Conservation (phyloP, 2,329 filamentous ascomycete genomes). For the Lecanicillium sp. region DNA sequence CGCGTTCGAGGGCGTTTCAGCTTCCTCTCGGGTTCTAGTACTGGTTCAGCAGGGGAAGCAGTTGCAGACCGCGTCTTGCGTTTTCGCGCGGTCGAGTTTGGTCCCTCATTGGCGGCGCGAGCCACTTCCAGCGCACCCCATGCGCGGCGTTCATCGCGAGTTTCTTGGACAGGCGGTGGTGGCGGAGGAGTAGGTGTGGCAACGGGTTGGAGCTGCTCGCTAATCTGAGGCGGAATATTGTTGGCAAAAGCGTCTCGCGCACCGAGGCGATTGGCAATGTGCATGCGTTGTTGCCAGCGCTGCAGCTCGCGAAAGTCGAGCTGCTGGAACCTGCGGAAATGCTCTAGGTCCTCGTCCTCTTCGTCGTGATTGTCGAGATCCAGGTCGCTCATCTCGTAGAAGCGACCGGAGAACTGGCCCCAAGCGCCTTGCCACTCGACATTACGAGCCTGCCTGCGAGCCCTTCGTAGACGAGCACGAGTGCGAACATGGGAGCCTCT, state of each 20-base stretch:
- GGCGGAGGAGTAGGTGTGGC: slow-evolving; percentile 21
- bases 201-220: slow-evolving; percentile 49
- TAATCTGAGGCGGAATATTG: slow-evolving; percentile 47
- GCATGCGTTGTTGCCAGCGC: slow-evolving; percentile 76
- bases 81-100: slow-evolving; percentile 42
- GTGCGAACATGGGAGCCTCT: slow-evolving; percentile 40
- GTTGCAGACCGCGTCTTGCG: slow-evolving; percentile 65
- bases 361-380: slow-evolving; percentile 33
- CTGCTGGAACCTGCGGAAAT: slow-evolving; percentile 45
- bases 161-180: slow-evolving; percentile 54
- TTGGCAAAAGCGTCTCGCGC: slow-evolving; percentile 64
- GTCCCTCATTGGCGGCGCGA: slow-evolving; percentile 39
- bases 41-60: slow-evolving; percentile 59
- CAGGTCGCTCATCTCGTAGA: slow-evolving; percentile 48
- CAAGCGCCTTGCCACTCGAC: slow-evolving; percentile 87
- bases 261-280: slow-evolving; percentile 73
- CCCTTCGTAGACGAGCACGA: slow-evolving; percentile 46
- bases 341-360: slow-evolving; percentile 64
- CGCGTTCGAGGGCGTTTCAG: slow-evolving; percentile 81
- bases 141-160: slow-evolving; percentile 70
- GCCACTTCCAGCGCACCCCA: slow-evolving; percentile 90
- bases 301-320: slow-evolving; percentile 52
- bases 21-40: slow-evolving; percentile 68
- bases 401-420: slow-evolving; percentile 52
- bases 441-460: slow-evolving; percentile 56